A percentile compares a stretch with the other conserved stretches of the same genome.
Conservation (phyloP, 2,329 filamentous ascomycete genomes). For the Reticulascus tulasneorum region DNA sequence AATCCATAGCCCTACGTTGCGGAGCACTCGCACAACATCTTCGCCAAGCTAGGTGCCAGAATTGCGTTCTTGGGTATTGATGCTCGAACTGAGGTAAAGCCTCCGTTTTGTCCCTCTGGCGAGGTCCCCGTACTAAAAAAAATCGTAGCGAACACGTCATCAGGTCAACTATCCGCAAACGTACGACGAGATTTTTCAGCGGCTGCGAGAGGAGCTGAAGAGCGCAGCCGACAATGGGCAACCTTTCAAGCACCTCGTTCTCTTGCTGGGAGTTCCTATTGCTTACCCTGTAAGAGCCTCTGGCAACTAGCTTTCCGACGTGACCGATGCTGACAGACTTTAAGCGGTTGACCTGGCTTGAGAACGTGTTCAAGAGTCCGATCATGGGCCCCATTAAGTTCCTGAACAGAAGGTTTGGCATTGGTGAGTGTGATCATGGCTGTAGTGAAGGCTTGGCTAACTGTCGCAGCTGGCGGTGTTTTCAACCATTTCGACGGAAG, state of each 20-base stretch:
- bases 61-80: slow-evolving; percentile 87
- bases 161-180: slow-evolving; percentile 94
- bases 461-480: slow-evolving; percentile 60
- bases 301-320: too few relatives aligned
- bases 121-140: slow-evolving; percentile 1
- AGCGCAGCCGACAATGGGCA: slow-evolving; percentile 63
- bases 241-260: slow-evolving; percentile 82
- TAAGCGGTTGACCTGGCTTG: slow-evolving; percentile 86
- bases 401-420: slow-evolving; percentile 82
- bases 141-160: slow-evolving; percentile 69
- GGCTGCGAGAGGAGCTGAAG: slow-evolving; percentile 69
- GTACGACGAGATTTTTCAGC: slow-evolving; percentile 77
- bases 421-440: slow-evolving; percentile 40
- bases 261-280: slow-evolving; percentile 83
- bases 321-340: slow-evolving; percentile 8
- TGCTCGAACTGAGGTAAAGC: slow-evolving; percentile 81
- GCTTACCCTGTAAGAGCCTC: slow-evolving; percentile 68
- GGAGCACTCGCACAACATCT: slow-evolving; percentile 82
- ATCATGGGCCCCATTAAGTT: slow-evolving; percentile 86
- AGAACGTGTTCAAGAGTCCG: slow-evolving; percentile 85
- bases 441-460: slow-evolving; percentile 6
- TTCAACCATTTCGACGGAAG: slow-evolving; percentile 96
- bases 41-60: slow-evolving; percentile 75
- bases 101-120: too few relatives aligned
- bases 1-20: slow-evolving; percentile 75